Evolutionary conservation across 306 rosid species (phyloP).

Genomic region (Fragaria vesca): DNA sequence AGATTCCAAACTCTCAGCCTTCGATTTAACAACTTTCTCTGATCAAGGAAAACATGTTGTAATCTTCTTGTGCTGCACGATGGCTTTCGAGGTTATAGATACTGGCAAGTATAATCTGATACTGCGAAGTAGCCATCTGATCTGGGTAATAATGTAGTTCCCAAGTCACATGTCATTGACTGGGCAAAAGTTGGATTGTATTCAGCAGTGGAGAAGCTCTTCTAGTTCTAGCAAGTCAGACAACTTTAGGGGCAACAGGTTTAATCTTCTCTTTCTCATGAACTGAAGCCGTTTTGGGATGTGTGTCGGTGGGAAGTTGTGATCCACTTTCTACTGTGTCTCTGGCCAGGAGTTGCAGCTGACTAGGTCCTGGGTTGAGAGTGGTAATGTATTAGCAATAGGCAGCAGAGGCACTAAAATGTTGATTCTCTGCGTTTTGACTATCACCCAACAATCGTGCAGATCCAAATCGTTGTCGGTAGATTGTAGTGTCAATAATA

Average conservation of each 20-base stretch:
- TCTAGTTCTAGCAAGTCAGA: slow-evolving; percentile 6
- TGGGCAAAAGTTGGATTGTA: slow-evolving; percentile 23
- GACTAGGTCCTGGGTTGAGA: slow-evolving; percentile 41
- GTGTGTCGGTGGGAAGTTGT: slow-evolving; percentile 35
- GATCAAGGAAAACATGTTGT: too few species aligned
- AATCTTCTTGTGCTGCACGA: background rate
- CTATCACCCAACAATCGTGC: slow-evolving; percentile 67
- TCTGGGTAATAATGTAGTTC: too few species aligned
- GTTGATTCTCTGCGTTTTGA: slow-evolving; percentile 77
- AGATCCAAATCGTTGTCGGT: too few species aligned
- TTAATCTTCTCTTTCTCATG: background rate
- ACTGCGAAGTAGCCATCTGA: too few species aligned
- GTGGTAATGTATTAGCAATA: slow-evolving; percentile 29
- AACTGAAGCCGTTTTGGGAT: slow-evolving; percentile 26
- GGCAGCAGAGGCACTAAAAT: slow-evolving; percentile 66
- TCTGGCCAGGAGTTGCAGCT: slow-evolving; percentile 38
- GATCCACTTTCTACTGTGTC: slow-evolving; percentile 23
- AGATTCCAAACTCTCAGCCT: too few species aligned
- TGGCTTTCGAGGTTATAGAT: slow-evolving; percentile 34
- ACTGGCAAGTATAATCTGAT: too few species aligned
- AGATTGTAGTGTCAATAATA: too few species aligned
- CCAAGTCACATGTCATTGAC: background rate
- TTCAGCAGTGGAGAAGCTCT: background rate
- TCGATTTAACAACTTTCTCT: too few species aligned
- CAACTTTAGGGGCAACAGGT: background rate